Evolutionary conservation across 164 flowering plant species (phyloP), one percentile per base, ranked within the genome.

Genomic region (Aristolochia contorta): DNA sequence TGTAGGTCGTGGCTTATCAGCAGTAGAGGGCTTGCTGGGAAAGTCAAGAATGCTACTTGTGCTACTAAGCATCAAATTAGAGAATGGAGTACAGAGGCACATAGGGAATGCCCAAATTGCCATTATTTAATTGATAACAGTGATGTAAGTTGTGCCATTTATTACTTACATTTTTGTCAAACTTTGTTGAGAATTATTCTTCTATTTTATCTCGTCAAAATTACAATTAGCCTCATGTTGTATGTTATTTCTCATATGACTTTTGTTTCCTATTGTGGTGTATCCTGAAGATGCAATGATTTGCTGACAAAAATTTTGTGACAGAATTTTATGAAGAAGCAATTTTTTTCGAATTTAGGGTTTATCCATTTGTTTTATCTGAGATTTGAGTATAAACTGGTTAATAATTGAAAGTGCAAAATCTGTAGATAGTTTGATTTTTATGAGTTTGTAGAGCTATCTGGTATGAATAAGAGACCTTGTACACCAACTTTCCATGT

Each of bases 71-170:
- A 32, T 65, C 82, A 80, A 59, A 80, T 78, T 53, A 77, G 76
- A 69, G 92, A 86, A 59, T 73, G 67, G 67, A 89, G 82, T 30
- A 84, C 27, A 20, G 64, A 66, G 43, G 69, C 89, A 15, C 65
- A 63, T 64, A 75, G 85, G 9, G 81, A 84, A 72, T 91, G 96
- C 71, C 94, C 97, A 10, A 85, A 81, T 20, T 91, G 97, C 73
- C 79, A 73, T 67, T 64, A 72, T 62, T 61, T 23, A 23, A 86
- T 91, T 54, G 91, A 86, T 68, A 91, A 89, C 69, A 86, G 79
- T 62, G 94, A 89, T 84, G 98, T 91, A 82, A 75, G 94, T 52
- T 27, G 12, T 54, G 12, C 25, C 49, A 18, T 62, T 32, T 15
- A 8, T 54, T 16, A 24, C 24, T 54, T 24, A 16, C n/a, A 6